Evolutionary conservation across 169 alveolate genomes (phyloP), one percentile per base, ranked within the genome.

Genomic region (Cryptosporidium bovis): DNA sequence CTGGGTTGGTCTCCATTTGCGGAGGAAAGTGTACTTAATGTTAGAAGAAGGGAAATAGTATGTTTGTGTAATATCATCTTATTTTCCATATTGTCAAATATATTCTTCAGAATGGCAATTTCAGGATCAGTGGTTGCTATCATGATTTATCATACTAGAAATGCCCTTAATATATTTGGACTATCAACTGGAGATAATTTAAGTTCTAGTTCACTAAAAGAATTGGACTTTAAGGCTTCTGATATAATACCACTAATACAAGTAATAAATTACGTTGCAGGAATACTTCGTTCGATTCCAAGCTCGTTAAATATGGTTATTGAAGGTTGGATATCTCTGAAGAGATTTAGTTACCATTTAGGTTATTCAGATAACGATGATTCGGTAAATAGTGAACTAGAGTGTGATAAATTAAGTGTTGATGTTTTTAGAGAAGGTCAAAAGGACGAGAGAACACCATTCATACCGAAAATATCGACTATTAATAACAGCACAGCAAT

Each of bases 121-220:
- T 77, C 87, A 24, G 87, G 87, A n/a, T 56, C 87, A n/a, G 87
- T 77, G 10, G 87, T 77, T 40, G 87, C 71, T 10, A 62, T 77
- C 2, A 77, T 77, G 71, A 62, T 56, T 29, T 60, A 44, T 46
- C 66, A 77, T 46, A 77, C 87, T 0, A 60, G 44, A 20, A 60
- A 60, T 12, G 33, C 64, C 36, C 64, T 77, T 15, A 29, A 15
- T 4, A 13, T 27, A 18, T 24, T 34, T 36, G 83, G 58, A 13
- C 1, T 31, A 7, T n/a, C 20, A n/a, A 5, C 64, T 0, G 18
- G 24, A 20, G 82, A 34, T 6, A 36, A 66, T 46, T 4, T 20
- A 16, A 31, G 60, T 46, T 2, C 18, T n/a, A 10, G 40, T 27
- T 46, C 56, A 12, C 44, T 48, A 12, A 36, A n/a, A 44, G 82